Evolutionary conservation across 495 filamentous ascomycete species (phyloP), one percentile per base, ranked within the genome.

Genomic region (Hypomontagnella submonticulosa): DNA sequence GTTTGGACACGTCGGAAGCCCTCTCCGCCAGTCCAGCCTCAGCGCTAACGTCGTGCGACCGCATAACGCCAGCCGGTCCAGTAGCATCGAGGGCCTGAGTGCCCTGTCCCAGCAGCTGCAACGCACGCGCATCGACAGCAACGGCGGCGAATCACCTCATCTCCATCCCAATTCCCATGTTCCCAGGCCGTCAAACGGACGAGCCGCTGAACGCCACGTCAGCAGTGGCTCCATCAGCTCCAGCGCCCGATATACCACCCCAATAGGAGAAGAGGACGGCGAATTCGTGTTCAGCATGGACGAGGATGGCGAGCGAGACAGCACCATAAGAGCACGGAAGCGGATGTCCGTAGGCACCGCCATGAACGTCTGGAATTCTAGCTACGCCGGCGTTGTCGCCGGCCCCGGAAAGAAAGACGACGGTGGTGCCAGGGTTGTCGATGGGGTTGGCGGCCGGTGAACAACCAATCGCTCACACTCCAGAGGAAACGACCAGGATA

Each of bases 1-100:
- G 1, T 89, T 96, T 70, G 90, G 92, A 32, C 92, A 97, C 65
- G 89, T 98, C 49, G 95, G 96, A 18, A 98, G 96, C 37, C 95
- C 95, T 19, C 84, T 99, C 7, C 92, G 95, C 42, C 96, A 97
- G 75, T 95, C 94, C 8, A 72, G 84, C 81, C 66, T 87, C 77
- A 93, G 87, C 71, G 90, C 91, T 13, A 86, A 87, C 38, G 78
- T 89, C 15, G 85, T 87, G 44, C 70, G 69, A 57, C 68, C 76
- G 9, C 70, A 70, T 51, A 52, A 66, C 32, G 58, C 70, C 9
- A 75, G 63, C 38, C 73, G 71, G 49, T 80, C 82, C 13, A 74
- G 69, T 56, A 79, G 71, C 34, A 57, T 65, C 48, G 80, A 81
- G 58, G 86, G 86, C 2, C 82, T 90, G 67, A 89, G 88, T 0